phyloP scores from a whole-genome alignment of 1,284 basidiomycete genomes.

The Apiotrichum brassicae region DNA sequence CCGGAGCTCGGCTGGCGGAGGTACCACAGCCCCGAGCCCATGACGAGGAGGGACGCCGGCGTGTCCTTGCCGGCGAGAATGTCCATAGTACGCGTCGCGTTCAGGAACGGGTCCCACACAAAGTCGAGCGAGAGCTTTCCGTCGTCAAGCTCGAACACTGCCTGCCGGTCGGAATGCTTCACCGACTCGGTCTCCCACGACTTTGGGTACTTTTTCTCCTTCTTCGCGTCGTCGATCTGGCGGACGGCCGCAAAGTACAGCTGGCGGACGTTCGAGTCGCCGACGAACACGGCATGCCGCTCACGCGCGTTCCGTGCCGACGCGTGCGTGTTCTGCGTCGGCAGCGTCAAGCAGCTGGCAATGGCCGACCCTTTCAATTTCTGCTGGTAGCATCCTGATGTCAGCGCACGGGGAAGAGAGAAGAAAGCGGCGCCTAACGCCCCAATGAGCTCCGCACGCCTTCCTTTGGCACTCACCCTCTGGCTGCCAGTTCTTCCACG shows the following conservation, averaged over 20 bases:
- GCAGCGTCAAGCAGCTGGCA: constrained; percentile 23
- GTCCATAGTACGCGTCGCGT: constrained; percentile 54
- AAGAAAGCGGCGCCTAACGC: too few species aligned
- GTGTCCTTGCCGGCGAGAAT: constrained; percentile 37
- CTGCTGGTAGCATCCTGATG: constrained; percentile 28
- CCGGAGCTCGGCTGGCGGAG: constrained; percentile 67
- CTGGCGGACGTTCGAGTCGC: constrained; percentile 74
- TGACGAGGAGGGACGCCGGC: constrained; percentile 60
- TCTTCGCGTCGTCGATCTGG: constrained; percentile 31
- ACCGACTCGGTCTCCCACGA: constrained; percentile 46
- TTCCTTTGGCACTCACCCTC: constrained; percentile 57
- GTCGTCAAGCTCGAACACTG: constrained; percentile 17
- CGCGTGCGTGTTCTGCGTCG: constrained; percentile 7
- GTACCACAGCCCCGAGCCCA: constrained; percentile 83
- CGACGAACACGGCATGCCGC: constrained; percentile 61
- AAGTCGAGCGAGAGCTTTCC: constrained; percentile 56
- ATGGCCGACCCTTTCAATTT: constrained; percentile 16
- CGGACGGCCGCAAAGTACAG: constrained; percentile 70
- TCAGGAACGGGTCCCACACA: constrained; percentile 63
- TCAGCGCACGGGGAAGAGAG: too few species aligned
- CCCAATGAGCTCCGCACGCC: too few species aligned
- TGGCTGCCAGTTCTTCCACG: constrained; percentile 71
- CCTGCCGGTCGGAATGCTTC: constrained; percentile 61
- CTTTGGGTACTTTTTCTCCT: constrained; percentile 16
- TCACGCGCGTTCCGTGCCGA: constrained; percentile 3